Evolutionary conservation across 2,329 filamentous ascomycete species (phyloP).

Genomic region (Dissoconium aciculare): DNA sequence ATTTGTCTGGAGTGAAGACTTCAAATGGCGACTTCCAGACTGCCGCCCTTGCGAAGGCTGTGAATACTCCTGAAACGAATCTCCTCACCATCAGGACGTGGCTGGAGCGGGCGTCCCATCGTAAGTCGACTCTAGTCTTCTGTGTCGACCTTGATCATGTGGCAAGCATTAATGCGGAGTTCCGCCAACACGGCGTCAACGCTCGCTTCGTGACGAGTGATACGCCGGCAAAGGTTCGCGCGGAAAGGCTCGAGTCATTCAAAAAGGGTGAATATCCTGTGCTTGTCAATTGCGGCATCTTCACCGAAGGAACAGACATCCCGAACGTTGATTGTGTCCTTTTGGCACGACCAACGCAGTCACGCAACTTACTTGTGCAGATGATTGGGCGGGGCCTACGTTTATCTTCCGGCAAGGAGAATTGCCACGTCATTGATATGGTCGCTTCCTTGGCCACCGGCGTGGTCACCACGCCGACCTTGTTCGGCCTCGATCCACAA

Average conservation of each 20-base stretch:
- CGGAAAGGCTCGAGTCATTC: conserved; percentile 60
- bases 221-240: conserved; percentile 54
- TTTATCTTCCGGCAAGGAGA: conserved; percentile 59
- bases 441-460: conserved; percentile 72
- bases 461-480: conserved; percentile 75
- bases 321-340: conserved; percentile 92
- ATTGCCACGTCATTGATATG: conserved; percentile 95
- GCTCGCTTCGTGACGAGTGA: conserved; percentile 76
- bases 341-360: conserved; percentile 74
- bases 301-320: conserved; percentile 94
- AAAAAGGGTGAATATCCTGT: conserved; percentile 65
- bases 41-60: conserved; percentile 59
- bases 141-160: conserved; percentile 86
- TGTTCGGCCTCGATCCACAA: conserved; percentile 80
- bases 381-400: conserved; percentile 96
- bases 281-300: conserved; percentile 86
- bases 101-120: conserved; percentile 55
- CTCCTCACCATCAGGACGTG: conserved; percentile 74
- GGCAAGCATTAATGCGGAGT: conserved; percentile 54
- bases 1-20: conserved; percentile 48
- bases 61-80: conserved; percentile 73
- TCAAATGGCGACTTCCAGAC: conserved; percentile 69
- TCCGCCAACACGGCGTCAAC: conserved; percentile 64
- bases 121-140: conserved; percentile 82
- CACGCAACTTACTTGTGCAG: conserved; percentile 83